These are phyloP conservation scores for Blastobotrys parvus DNA, from an alignment of 805 yeast species.

Conservation along the genomic window DNA sequence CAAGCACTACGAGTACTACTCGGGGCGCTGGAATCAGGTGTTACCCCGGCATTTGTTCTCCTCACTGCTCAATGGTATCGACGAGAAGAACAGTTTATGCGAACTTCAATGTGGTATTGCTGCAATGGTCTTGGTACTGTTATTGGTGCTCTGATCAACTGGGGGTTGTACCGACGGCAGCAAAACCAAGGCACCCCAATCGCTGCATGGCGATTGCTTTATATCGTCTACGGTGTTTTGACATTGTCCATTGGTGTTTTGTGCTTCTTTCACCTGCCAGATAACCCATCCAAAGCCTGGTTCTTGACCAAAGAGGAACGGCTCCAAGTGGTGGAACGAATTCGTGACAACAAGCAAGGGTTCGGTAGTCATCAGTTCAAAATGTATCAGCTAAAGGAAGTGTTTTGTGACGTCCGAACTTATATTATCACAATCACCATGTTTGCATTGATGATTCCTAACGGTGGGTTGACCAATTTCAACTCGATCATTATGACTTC, in stretches of 20 bases:
- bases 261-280: conserved; percentile 35
- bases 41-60: conserved; percentile 52
- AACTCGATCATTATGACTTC: conserved; percentile 32
- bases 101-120: conserved; percentile 37
- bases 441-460: conserved; percentile 35
- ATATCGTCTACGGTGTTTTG: conserved; percentile 48
- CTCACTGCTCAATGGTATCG: conserved; percentile 54
- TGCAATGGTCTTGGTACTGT: conserved; percentile 37
- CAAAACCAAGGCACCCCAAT: conserved; percentile 26
- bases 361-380: conserved; percentile 49
- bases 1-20: conserved; percentile 40
- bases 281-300: conserved; percentile 42
- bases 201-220: conserved; percentile 45
- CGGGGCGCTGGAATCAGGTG: conserved; percentile 45
- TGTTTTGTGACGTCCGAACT: conserved; percentile 40
- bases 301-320: conserved; percentile 39
- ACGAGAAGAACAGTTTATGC: conserved; percentile 36
- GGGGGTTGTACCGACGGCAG: conserved; percentile 28
- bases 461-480: conserved; percentile 48
- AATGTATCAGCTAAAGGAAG: conserved; percentile 44
- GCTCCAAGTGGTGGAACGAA: conserved; percentile 42
- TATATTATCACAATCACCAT: conserved; percentile 40
- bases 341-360: conserved; percentile 47
- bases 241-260: conserved; percentile 34
- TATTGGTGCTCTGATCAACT: conserved; percentile 41